Evolutionary conservation across 169 alveolate species (phyloP).

Genomic region (Plasmodium gaboni): DNA sequence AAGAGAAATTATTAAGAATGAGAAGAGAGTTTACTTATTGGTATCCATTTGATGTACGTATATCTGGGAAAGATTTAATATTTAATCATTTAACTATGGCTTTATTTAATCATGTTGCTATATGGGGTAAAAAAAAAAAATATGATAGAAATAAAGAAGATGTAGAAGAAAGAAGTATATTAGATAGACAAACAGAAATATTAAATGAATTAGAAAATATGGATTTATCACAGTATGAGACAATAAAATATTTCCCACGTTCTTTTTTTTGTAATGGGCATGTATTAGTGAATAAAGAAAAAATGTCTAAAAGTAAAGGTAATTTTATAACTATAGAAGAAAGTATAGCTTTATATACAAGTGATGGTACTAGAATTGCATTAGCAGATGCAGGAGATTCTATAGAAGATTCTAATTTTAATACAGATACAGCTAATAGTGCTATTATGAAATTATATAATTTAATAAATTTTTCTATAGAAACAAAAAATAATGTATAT

Average conservation of each 20-base stretch:
- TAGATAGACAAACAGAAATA: conserved; percentile 69
- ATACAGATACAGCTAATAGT: conserved; percentile 89
- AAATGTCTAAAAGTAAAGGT: conserved; percentile 98
- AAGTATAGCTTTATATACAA: conserved; percentile 93
- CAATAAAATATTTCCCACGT: conserved; percentile 90
- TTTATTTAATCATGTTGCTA: conserved; percentile 98
- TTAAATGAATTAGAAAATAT: conserved; percentile 42
- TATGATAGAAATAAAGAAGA: conserved; percentile 24
- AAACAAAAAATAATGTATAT: conserved; percentile 80
- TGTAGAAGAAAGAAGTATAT: conserved; percentile 35
- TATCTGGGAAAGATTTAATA: conserved; percentile 98
- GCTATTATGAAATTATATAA: conserved; percentile 88
- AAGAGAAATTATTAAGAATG: conserved; percentile 84
- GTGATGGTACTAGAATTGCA: conserved; percentile 98
- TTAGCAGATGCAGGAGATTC: conserved; percentile 99
- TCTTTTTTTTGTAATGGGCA: conserved; percentile 98
- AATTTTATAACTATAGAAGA: conserved; percentile 96
- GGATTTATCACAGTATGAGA: conserved; percentile 22
- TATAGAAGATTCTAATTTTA: conserved; percentile 96
- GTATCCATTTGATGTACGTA: conserved; percentile 92
- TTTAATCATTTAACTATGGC: conserved; percentile 99
- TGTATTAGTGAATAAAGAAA: conserved; percentile 95
- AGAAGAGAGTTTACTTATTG: conserved; percentile 95
- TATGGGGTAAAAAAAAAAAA: conserved; percentile 92
- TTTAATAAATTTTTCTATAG: conserved; percentile 81